These are phyloP conservation scores for Leptomonas seymouri DNA, from an alignment of 208 protist species.

Conservation along the genomic window DNA sequence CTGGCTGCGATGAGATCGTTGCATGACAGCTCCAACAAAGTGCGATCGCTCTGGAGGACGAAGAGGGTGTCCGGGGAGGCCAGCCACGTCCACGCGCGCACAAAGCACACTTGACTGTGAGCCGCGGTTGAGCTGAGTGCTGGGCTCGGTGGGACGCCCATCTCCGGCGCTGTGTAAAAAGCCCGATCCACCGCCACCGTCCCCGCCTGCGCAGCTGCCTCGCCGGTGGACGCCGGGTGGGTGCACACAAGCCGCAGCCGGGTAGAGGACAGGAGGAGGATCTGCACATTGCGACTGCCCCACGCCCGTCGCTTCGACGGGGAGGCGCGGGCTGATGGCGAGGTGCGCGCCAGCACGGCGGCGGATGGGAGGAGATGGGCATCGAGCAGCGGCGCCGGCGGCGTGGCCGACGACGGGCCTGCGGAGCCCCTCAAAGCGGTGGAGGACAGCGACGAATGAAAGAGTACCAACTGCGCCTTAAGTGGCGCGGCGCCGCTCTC, in stretches of 20 bases:
- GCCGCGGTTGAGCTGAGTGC: not conserved
- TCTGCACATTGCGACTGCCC: conserved; percentile 26
- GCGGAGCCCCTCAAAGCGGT: not conserved
- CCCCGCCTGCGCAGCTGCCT: not conserved
- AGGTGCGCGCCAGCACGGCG: conserved; percentile 13
- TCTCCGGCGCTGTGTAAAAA: conserved; percentile 29
- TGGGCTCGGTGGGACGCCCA: not conserved
- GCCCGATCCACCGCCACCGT: conserved; percentile 23
- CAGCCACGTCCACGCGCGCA: conserved; percentile 44
- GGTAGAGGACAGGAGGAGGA: conserved; percentile 31
- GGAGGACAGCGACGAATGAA: conserved; percentile 8
- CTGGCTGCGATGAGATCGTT: conserved; percentile 36
- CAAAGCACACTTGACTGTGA: conserved; percentile 22
- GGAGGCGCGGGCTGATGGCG: conserved; percentile 1
- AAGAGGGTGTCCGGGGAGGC: conserved; percentile 41
- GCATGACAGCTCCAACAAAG: conserved; percentile 38
- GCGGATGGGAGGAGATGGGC: conserved; percentile 36
- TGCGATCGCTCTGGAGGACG: conserved; percentile 39
- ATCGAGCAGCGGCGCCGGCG: conserved; percentile 22
- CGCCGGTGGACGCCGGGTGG: conserved; percentile 2
- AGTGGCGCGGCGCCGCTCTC: not conserved
- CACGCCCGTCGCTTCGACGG: not conserved
- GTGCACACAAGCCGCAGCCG: conserved; percentile 26
- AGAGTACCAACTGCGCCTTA: conserved; percentile 22
- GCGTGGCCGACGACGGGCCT: not conserved